phyloP scores from a whole-genome alignment of 2,329 filamentous ascomycete genomes.

The Knufia petricola region DNA sequence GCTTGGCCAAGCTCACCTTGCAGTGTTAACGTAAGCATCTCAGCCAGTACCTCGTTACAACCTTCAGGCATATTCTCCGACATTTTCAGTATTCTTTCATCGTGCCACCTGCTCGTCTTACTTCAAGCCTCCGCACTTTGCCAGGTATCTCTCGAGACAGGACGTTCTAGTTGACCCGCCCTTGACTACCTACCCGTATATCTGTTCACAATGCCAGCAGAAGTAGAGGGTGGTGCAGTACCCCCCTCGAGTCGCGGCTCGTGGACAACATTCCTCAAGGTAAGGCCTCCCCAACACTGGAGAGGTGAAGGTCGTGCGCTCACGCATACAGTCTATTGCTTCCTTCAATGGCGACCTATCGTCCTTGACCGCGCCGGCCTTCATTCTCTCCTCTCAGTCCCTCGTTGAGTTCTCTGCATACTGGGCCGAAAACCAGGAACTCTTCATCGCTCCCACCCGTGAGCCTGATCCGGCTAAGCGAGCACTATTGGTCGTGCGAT shows the following conservation, averaged over 20 bases:
- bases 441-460: conserved; percentile 66
- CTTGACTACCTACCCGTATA: background rate
- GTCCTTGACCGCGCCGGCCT: conserved; percentile 70
- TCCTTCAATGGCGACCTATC: conserved; percentile 77
- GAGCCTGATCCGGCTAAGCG: conserved; percentile 67
- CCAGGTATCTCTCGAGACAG: background rate
- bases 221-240: conserved; percentile 33
- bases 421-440: conserved; percentile 60
- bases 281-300: conserved; percentile 17
- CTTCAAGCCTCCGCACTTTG: background rate
- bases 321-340: conserved; percentile 51
- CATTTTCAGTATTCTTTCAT: background rate
- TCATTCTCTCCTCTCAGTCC: conserved; percentile 70
- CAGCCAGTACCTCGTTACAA: background rate
- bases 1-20: background rate
- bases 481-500: conserved; percentile 72
- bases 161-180: background rate
- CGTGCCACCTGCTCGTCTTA: background rate
- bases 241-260: conserved; percentile 33
- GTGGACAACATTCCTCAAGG: conserved; percentile 41
- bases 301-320: conserved; percentile 2
- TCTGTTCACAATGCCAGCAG: conserved; percentile 22
- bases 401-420: conserved; percentile 56
- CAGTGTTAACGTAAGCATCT: background rate
- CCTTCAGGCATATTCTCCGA: background rate